Conservation (phyloP, 176 grass and related monocot species). For the Cenchrus purpureus region DNA sequence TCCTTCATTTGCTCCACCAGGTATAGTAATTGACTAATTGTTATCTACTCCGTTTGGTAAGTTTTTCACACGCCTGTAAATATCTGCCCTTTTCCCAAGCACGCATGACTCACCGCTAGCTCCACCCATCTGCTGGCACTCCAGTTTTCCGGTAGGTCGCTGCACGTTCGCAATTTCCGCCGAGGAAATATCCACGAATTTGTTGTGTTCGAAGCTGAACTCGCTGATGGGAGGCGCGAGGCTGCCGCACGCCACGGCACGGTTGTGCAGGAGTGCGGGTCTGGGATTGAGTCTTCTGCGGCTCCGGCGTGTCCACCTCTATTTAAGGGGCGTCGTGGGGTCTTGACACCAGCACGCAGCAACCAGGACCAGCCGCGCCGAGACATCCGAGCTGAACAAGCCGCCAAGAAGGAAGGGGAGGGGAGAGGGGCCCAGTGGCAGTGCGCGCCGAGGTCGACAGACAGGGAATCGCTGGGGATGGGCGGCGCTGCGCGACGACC, state of each 20-base stretch:
- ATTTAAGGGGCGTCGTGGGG: not conserved
- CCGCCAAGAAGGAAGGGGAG: not conserved
- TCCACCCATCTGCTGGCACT: not conserved
- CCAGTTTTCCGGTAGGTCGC: not conserved
- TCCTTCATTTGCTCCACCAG: not conserved
- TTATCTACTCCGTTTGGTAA: not conserved
- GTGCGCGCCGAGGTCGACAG: not conserved
- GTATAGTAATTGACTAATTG: not conserved
- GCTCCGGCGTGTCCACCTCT: not conserved
- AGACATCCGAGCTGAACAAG: not conserved
- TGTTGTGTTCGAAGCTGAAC: too few species aligned
- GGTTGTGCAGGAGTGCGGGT: conserved; percentile 17
- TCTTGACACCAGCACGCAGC: not conserved
- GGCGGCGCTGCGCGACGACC: not conserved
- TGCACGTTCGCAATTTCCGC: too few species aligned
- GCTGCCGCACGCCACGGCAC: not conserved
- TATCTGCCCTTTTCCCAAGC: not conserved
- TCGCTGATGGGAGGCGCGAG: not conserved
- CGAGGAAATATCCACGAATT: not conserved
- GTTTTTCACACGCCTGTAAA: not conserved
- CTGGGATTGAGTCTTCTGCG: conserved; percentile 9
- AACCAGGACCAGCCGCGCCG: not conserved
- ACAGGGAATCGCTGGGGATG: conserved; percentile 31
- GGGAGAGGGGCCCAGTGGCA: too few species aligned
- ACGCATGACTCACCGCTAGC: too few species aligned